Base-by-base conservation (phyloP, 352 stramenopile genomes). In the Phytophthora multivora region DNA sequence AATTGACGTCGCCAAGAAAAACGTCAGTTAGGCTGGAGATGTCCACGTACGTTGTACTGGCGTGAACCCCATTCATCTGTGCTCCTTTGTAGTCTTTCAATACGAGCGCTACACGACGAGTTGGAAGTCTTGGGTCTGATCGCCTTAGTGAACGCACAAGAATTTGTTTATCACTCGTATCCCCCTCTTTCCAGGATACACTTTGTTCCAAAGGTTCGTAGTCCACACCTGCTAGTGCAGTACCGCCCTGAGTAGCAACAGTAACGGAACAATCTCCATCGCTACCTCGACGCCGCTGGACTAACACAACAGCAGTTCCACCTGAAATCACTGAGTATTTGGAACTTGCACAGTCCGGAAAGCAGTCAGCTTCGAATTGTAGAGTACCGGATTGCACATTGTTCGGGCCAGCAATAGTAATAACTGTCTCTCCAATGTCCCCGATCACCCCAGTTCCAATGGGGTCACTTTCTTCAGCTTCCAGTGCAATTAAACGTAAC, bases 341-440 rank as follows among this genome's bases (percentile, higher is more conserved):
- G 5, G 36, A 59, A 28, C 78, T 83, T 1, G 49, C 47, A 28
- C 86, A 94, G 19, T 60, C 73, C 2, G 81, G 76, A 57, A 91
- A 92, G 26, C 86, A 94, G n/a, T 83, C 67, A 0, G 81, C 71
- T 26, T 83, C 67, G 9, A 94, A 88, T 51, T 91, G 83, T 11
- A 89, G 52, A 3, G 73, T 59, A 4, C 86, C 86, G 0, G 71
- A 48, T 23, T 57, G 72, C 1, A 73, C 80, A 51, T 92, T 59
- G 35, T 92, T 92, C 2, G 83, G 83, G 1, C 83, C 83, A 28
- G 55, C 49, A 19, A 92, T 90, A 12, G 66, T 80, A 12, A 90
- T 69, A 9, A 71, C n/a, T 10, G 86, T 51, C 43, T 86, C 58
- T 4, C 53, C 53, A 45, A 86, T 79, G 12, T 59, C 65, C 7